phyloP scores from a whole-genome alignment of 441 rosid genomes.

The Arabidopsis hybrid region DNA sequence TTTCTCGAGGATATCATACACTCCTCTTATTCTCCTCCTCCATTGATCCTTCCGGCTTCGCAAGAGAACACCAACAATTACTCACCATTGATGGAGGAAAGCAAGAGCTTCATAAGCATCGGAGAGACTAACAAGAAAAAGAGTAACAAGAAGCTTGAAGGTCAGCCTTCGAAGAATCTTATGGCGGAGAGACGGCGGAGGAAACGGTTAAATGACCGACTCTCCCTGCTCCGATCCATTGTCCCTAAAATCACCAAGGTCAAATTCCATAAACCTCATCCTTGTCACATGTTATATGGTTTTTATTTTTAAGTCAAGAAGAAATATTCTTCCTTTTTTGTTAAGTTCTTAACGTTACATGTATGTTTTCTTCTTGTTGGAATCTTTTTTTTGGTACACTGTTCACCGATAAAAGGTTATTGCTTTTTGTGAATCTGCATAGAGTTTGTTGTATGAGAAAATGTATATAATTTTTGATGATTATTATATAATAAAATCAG shows the following conservation, averaged over 20 bases:
- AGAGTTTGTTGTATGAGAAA: not conserved
- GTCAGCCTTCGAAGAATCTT: conserved; percentile 88
- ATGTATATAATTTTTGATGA: too few species aligned
- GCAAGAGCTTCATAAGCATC: conserved; percentile 37
- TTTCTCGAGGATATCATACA: conserved; percentile 34
- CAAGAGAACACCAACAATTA: conserved; percentile 39
- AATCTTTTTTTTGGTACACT: conserved; percentile 4
- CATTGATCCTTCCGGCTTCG: conserved; percentile 44
- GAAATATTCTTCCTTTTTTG: not conserved
- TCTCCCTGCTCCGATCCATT: conserved; percentile 87
- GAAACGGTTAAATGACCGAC: conserved; percentile 79
- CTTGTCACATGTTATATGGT: not conserved
- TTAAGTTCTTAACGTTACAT: not conserved
- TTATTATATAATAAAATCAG: conserved; percentile 41
- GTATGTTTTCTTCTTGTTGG: conserved; percentile 17
- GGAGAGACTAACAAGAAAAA: conserved; percentile 47
- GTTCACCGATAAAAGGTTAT: not conserved
- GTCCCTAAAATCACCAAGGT: conserved; percentile 94
- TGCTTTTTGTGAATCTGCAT: conserved; percentile 5
- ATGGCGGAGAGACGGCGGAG: conserved; percentile 88
- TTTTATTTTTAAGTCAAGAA: not conserved
- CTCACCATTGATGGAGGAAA: conserved; percentile 36
- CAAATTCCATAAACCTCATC: conserved; percentile 1
- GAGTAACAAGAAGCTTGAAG: conserved; percentile 60
- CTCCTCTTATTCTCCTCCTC: conserved; percentile 17